A percentile compares a stretch with the other conserved stretches of the same genome.
Conservation (phyloP, 2,329 filamentous ascomycete species). For the Botryotinia narcissicola region DNA sequence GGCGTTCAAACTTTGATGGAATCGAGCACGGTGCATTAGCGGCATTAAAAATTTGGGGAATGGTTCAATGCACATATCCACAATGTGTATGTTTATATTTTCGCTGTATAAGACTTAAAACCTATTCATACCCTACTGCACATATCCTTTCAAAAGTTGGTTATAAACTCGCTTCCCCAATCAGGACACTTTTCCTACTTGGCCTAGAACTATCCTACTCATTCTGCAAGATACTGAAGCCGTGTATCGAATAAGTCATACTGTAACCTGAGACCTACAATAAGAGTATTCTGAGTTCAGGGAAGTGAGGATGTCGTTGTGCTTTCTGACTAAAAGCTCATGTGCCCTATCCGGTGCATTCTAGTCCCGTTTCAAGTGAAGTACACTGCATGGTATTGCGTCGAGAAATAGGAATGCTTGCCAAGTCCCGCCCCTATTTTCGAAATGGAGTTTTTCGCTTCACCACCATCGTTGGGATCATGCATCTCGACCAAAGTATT, state of each 20-base stretch:
- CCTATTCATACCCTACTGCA: not conserved
- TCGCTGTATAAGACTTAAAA: conserved; percentile 5
- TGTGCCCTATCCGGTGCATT: not conserved
- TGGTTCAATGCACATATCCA: conserved; percentile 11
- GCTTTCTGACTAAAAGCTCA: not conserved
- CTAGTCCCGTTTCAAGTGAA: conserved; percentile 15
- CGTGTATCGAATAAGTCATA: not conserved
- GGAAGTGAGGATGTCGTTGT: not conserved
- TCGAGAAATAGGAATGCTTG: not conserved
- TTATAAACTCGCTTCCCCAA: not conserved
- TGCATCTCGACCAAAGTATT: conserved; percentile 12
- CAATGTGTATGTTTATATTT: conserved; percentile 10
- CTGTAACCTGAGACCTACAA: not conserved
- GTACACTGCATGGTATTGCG: not conserved
- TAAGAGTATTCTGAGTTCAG: not conserved
- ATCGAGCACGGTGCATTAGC: conserved; percentile 12
- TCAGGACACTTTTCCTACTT: not conserved
- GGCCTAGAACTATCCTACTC: not conserved
- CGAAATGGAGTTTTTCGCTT: not conserved
- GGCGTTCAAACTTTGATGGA: conserved; percentile 14
- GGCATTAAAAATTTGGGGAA: conserved; percentile 7
- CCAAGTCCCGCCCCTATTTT: not conserved
- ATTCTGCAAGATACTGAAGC: not conserved
- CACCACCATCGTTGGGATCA: not conserved
- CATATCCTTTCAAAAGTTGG: not conserved